These are phyloP conservation scores for Musa beccarii DNA, from an alignment of 176 grass and related monocot species.

Conservation along the genomic window DNA sequence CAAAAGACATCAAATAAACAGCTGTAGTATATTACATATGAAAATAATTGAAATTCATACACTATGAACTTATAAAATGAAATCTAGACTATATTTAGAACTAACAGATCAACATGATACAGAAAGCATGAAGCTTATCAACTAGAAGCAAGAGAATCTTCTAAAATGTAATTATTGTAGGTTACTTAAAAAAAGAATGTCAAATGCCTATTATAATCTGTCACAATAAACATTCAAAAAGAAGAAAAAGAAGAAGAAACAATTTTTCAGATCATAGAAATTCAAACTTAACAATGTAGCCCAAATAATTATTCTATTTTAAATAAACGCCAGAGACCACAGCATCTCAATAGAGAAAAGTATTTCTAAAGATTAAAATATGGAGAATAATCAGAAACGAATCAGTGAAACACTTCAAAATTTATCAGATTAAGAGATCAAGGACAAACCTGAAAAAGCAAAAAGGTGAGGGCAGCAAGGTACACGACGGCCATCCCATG, in stretches of 20 bases:
- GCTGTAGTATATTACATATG: neutral
- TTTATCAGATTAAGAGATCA: neutral
- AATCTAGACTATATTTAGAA: no score
- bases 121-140: no score
- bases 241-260: neutral
- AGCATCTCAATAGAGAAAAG: neutral
- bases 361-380: neutral
- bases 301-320: neutral
- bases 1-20: constrained; percentile 2
- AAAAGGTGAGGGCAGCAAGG: constrained; percentile 89
- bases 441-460: constrained; percentile 90
- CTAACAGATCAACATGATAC: no score
- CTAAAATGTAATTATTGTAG: no score
- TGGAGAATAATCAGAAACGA: neutral
- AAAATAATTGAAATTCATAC: neutral
- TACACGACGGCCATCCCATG: constrained; percentile 96
- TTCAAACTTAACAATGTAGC: neutral
- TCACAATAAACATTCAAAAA: neutral
- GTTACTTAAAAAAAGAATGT: no score
- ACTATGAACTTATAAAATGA: no score
- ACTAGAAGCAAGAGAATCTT: no score
- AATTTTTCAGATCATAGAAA: neutral
- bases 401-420: neutral
- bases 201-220: neutral
- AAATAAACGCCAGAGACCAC: neutral